These are phyloP conservation scores for Hysterium pulicare DNA, from an alignment of 2,329 filamentous ascomycete species.

Conservation along the genomic window DNA sequence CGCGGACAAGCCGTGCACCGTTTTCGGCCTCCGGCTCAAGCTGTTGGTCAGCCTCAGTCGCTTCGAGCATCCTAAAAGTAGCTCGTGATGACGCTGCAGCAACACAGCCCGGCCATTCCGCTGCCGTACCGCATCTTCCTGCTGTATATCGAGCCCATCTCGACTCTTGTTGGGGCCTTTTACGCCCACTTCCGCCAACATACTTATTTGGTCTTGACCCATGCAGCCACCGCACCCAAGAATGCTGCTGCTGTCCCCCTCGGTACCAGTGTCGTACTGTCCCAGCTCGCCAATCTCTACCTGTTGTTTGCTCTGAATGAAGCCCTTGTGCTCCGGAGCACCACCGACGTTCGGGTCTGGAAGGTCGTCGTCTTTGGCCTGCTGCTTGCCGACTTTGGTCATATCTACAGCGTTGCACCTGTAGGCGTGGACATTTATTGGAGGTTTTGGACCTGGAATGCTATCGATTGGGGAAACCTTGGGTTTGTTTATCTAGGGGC, in stretches of 20 bases:
- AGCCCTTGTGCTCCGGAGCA: conserved; percentile 68
- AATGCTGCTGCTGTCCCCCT: conserved; percentile 47
- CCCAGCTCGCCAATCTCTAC: conserved; percentile 76
- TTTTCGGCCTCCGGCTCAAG: too few relatives aligned
- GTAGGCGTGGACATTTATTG: conserved; percentile 64
- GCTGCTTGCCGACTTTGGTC: conserved; percentile 72
- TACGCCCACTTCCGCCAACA: conserved; percentile 50
- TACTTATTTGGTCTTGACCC: conserved; percentile 63
- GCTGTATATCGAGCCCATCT: conserved; percentile 65
- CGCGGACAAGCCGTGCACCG: too few relatives aligned
- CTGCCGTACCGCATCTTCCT: conserved; percentile 68
- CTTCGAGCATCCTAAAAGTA: too few relatives aligned
- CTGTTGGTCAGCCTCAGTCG: too few relatives aligned
- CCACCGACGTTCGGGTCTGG: conserved; percentile 68
- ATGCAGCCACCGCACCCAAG: conserved; percentile 50
- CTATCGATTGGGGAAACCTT: conserved; percentile 66
- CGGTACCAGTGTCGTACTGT: conserved; percentile 64
- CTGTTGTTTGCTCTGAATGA: conserved; percentile 75
- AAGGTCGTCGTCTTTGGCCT: conserved; percentile 62
- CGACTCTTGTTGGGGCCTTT: conserved; percentile 52
- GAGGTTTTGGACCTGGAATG: conserved; percentile 61
- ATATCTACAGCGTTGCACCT: conserved; percentile 63
- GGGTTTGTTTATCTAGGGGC: conserved; percentile 68
- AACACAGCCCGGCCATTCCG: conserved; percentile 49
- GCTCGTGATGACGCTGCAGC: neutral